Evolutionary conservation across 495 filamentous ascomycete genomes (phyloP).

Genomic region (Bathelium albidoporum): DNA sequence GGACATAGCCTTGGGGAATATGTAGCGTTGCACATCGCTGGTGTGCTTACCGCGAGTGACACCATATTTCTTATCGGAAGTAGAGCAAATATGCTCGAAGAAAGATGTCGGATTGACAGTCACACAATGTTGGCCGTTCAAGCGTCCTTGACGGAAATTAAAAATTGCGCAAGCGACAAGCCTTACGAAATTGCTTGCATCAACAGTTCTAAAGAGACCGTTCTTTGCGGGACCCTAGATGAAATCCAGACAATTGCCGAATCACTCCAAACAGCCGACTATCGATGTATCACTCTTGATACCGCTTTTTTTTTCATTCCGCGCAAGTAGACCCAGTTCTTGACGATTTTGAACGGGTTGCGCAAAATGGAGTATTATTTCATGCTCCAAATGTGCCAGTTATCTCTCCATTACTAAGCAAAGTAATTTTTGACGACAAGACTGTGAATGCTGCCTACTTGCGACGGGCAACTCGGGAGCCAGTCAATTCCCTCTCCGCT

Average conservation of each 20-base stretch:
- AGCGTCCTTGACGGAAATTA: conserved; percentile 1
- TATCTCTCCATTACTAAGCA: conserved; percentile 60
- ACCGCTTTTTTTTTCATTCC: conserved; percentile 77
- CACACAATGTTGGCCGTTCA: conserved; percentile 25
- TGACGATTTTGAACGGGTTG: conserved; percentile 51
- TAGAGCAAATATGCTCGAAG: conserved; percentile 7
- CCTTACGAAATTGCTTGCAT: conserved; percentile 28
- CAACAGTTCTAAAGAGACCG: conserved; percentile 26
- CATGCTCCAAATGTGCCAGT: conserved; percentile 50
- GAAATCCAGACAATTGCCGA: conserved; percentile 14
- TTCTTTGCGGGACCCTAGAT: conserved; percentile 21
- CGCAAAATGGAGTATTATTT: conserved; percentile 46
- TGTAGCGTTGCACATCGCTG: conserved; percentile 12
- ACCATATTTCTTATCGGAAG: conserved; percentile 16
- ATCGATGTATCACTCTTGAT: too few species aligned
- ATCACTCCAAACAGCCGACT: conserved; percentile 7
- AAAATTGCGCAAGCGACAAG: background rate
- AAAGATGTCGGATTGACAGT: background rate
- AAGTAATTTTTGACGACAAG: conserved; percentile 47
- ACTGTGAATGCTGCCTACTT: conserved; percentile 54
- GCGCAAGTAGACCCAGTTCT: conserved; percentile 67
- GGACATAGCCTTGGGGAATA: conserved; percentile 23
- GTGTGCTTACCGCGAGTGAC: conserved; percentile 11
- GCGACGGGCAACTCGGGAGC: conserved; percentile 51
- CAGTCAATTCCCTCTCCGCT: conserved; percentile 62